Evolutionary conservation across 2,329 filamentous ascomycete species (phyloP), one percentile per base, ranked within the genome.

Genomic region (Fusarium devonianum): DNA sequence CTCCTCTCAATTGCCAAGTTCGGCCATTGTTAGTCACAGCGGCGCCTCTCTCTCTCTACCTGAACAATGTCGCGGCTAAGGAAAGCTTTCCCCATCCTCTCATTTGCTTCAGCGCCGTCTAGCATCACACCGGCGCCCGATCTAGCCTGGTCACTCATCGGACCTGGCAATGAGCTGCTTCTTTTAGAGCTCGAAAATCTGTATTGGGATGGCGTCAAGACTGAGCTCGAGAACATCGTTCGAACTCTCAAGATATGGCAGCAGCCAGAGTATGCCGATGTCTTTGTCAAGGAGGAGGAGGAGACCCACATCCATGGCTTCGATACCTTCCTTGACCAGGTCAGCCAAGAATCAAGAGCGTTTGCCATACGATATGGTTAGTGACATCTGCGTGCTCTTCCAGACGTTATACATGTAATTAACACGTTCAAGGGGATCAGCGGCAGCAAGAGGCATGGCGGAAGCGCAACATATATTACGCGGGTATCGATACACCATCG

Each of bases 221-320:
- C 45, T 1, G 59, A 62, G 34, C 58, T 62, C 13, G 58, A 62
- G 32, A 62, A 62, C 29, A 62, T 62, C 16, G 36, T 62, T n/a
- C 56, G 56, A 2, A 62, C 59, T 3, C 56, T 62, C 13, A 60
- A 50, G 34, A 40, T 23, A 5, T 62, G 59, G 59, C 52, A 60
- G 23, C 50, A 59, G 16, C 44, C 58, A 22, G 49, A 62, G 13
- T 48, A 36, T 16, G 13, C 45, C 0, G 33, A 52, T 13, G 56
- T 62, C 11, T 32, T 23, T 14, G 35, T 58, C 10, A 19, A 41
- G 7, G 59, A 62, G 5, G 59, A 62, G 18, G n/a, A 51, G 1
- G 53, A 60, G 11, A 26, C 30, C 19, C 56, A 55, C 9, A 35
- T 62, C 1, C 56, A 62, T 13, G 58, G 59, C 10, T 62, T 57